A percentile compares a stretch with the other conserved stretches of the same genome.
These are phyloP conservation scores for Copromyces sp. DNA, from an alignment of 495 filamentous ascomycete genomes.

Conservation along the genomic window DNA sequence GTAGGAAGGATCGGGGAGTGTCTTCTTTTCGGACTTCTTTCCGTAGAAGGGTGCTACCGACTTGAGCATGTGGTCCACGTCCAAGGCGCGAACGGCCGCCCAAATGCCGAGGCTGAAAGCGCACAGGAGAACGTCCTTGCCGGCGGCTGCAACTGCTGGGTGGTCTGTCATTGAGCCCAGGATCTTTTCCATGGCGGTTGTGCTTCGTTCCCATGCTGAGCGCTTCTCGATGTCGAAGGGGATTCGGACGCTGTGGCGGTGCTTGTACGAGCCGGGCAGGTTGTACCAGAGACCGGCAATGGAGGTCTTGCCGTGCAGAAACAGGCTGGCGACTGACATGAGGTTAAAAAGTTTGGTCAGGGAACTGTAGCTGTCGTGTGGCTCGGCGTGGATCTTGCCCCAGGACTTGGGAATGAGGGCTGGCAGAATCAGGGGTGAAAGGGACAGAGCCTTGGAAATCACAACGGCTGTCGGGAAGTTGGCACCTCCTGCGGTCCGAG, in stretches of 20 bases:
- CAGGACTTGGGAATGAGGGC: conserved; percentile 31
- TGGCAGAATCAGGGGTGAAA: conserved; percentile 37
- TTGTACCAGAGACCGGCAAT: conserved; percentile 27
- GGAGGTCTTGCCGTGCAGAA: conserved; percentile 31
- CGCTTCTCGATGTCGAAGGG: conserved; percentile 34
- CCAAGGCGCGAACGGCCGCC: conserved; percentile 39
- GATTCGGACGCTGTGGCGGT: conserved; percentile 33
- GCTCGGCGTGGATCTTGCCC: conserved; percentile 28
- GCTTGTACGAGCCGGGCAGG: conserved; percentile 31
- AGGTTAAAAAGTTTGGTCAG: conserved; percentile 32
- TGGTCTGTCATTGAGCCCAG: conserved; percentile 34
- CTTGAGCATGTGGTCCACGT: conserved; percentile 30
- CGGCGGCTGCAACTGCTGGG: conserved; percentile 37
- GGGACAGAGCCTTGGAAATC: conserved; percentile 35
- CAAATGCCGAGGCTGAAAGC: conserved; percentile 42
- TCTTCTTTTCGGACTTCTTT: neutral
- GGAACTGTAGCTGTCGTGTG: conserved; percentile 28
- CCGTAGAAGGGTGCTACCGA: conserved; percentile 12
- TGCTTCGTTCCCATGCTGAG: conserved; percentile 28
- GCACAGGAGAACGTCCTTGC: conserved; percentile 42
- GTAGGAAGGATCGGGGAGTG: neutral
- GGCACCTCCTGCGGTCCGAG: conserved; percentile 33
- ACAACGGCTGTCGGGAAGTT: conserved; percentile 36
- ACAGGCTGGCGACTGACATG: conserved; percentile 25
- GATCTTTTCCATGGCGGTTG: conserved; percentile 32